Evolutionary conservation across 2,329 filamentous ascomycete genomes (phyloP), one percentile per base, ranked within the genome.

Genomic region (Alternaria longipes): DNA sequence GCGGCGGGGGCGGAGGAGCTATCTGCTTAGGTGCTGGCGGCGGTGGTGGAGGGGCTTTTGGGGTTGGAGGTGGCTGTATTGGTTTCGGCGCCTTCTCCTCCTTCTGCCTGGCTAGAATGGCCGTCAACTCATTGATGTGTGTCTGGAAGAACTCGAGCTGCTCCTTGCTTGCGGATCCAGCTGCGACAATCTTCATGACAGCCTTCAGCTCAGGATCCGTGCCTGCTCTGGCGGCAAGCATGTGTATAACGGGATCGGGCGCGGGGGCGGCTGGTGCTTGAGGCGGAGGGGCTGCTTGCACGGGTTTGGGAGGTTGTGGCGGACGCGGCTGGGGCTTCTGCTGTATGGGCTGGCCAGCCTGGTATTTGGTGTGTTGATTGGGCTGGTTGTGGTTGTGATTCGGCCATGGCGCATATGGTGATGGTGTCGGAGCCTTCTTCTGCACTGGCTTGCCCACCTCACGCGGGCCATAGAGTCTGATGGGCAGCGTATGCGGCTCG

Each of bases 141-240:
- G 84, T 85, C 74, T 95, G 92, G 68, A 95, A 95, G 63, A 89
- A 87, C 47, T 88, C 87, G 12, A 95, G 80, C 74, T 95, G 91
- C 14, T 88, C 86, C 38, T 87, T 85, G 12, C 86, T 88, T 0
- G 92, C 92, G 67, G 90, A 86, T 1, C 91, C 91, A 28, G 89
- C 88, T 0, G 92, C 92, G 0, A 95, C 92, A 54, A 91, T 87
- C 75, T 92, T 92, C 92, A 95, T 95, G 0, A 95, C 82, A 36
- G 90, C 88, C 59, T 93, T 89, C 9, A 95, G 81, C 56, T 90
- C 85, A 0, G 88, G 85, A 73, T 95, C 90, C 26, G 87, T 88
- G 0, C 90, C 91, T 7, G 92, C 92, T 65, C 88, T 87, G 69
- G 92, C 90, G 0, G 92, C 92, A 26, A 95, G 81, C 65, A 91